Evolutionary conservation across 1,139 yeast genomes (phyloP), one percentile per base, ranked within the genome.

Genomic region (Diutina siamensis): DNA sequence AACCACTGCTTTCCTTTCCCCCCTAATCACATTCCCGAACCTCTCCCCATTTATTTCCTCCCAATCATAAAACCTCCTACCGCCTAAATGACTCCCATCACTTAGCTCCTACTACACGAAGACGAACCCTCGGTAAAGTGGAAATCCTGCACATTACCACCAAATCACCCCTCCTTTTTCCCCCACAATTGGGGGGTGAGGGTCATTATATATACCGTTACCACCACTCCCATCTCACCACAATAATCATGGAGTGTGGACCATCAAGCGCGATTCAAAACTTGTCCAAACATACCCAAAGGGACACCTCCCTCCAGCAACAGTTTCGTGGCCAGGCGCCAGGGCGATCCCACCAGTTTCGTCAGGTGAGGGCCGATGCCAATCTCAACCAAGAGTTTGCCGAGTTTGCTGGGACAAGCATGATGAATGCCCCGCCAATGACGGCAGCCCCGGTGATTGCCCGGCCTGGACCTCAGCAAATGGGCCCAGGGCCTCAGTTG

Each of bases 251-350:
- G 42, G 42, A 38, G 7, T 38, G 42, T 25, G 42, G 42, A 22
- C 42, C 42, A 2, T 22, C 42, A 2, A 38, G 22, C 15, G 42
- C 42, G 19, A 25, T 38, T 8, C 42, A 38, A 27, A 38, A 38
- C 21, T 32, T 38, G 17, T 27, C 42, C 12, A 38, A 38, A 20
- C 42, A 38, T 18, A 22, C 42, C 32, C 42, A 38, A 15, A 31
- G 42, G 20, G 42, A 38, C n/a, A 38, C 18, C 19, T 25, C 28
- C 20, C 15, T 38, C 2, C 42, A 38, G 20, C 21, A 38, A 27
- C 42, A 38, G 42, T 38, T 38, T 9, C 22, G 42, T 1, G 42
- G 42, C n/a, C 42, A 38, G 32, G 21, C n/a, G 10, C 42, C 13
- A 10, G 32, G 21, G 10, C 31, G 22, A 10, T 2, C n/a, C 25